Base-by-base conservation (phyloP, 805 yeast genomes). In the Candida suzukii region DNA sequence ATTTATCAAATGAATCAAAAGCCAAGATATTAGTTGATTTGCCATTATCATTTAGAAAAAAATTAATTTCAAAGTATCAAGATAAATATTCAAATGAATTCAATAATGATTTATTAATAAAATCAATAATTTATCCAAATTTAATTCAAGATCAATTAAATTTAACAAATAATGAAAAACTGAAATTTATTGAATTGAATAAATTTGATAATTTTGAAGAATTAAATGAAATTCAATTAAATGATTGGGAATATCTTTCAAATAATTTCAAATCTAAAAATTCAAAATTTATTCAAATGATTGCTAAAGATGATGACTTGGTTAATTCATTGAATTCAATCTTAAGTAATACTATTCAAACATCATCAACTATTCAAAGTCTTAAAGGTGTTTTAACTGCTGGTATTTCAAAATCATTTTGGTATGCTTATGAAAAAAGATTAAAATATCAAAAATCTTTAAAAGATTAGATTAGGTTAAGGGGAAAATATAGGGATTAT, bases 311-410 rank as follows among this genome's bases (percentile, higher is more conserved):
- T 54, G 49, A 24, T 11, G 20, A 38, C 1, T 60, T 76, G 36
- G 48, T 53, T 8, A 35, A 51, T 27, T 57, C 67, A 41, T 54
- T 75, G 48, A 46, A 56, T 42, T 41, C 58, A 4, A 64, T 72
- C 2, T 66, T 85, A 30, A 63, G 67, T 47, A 61, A 68, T 21
- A 83, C 83, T 1, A 88, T 90, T 8, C 68, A 67, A 34, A 63
- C 64, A 55, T 81, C 93, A n/a, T 85, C 95, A 14, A 56, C 80
- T 14, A 60, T 78, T 9, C 99, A 93, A 60, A 77, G 87, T 25
- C 47, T 78, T 16, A 88, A 91, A 59, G 99, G 99, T 0, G 52
- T 91, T 1, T 65, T 87, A 33, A 88, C 95, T 3, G 96, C 98
- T 1, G 99, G 99, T 1, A 38, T 84, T 1, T 56, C 66, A 17